Percentiles rank a stretch among this genome's conserved stretches.
Conservation (phyloP, 306 rosid genomes). For the Pterocarpus macrocarpus region DNA sequence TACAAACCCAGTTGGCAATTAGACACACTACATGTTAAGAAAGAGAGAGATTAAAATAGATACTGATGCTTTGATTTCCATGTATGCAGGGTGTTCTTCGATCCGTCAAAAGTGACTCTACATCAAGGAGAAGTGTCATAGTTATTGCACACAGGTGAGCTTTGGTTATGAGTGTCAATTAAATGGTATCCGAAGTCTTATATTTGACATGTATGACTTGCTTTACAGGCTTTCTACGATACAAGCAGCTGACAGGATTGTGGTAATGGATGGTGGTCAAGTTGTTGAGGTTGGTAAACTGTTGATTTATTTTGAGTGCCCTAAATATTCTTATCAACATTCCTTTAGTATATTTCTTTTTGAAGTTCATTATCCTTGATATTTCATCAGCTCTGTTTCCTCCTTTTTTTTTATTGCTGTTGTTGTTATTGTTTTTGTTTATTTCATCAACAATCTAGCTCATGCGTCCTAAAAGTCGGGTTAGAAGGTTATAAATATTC, state of each 20-base stretch:
- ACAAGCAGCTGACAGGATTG: constrained; percentile 94
- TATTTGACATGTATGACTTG: constrained; percentile 30
- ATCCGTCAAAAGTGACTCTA: constrained; percentile 73
- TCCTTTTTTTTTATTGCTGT: neutral
- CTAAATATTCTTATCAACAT: constrained; percentile 17
- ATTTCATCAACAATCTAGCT: constrained; percentile 4
- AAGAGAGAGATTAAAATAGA: constrained; percentile 28
- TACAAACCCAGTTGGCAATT: constrained; percentile 14
- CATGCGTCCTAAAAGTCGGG: neutral
- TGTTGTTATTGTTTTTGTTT: neutral
- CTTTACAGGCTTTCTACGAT: constrained; percentile 90
- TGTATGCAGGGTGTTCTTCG: constrained; percentile 86
- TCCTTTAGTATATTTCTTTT: neutral
- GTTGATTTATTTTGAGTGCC: constrained; percentile 41
- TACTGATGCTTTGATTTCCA: constrained; percentile 44
- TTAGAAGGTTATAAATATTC: constrained; percentile 3
- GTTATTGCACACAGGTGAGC: constrained; percentile 91
- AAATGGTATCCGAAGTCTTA: constrained; percentile 16
- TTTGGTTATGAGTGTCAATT: constrained; percentile 22
- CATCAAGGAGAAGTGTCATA: constrained; percentile 75
- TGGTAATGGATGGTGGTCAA: constrained; percentile 88
- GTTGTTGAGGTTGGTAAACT: constrained; percentile 79
- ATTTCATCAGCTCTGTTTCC: neutral
- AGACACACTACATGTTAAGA: constrained; percentile 20
- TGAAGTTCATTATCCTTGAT: constrained; percentile 27